Evolutionary conservation across 768 basidiomycete genomes (phyloP).

Genomic region (Pleurotus eryngii): DNA sequence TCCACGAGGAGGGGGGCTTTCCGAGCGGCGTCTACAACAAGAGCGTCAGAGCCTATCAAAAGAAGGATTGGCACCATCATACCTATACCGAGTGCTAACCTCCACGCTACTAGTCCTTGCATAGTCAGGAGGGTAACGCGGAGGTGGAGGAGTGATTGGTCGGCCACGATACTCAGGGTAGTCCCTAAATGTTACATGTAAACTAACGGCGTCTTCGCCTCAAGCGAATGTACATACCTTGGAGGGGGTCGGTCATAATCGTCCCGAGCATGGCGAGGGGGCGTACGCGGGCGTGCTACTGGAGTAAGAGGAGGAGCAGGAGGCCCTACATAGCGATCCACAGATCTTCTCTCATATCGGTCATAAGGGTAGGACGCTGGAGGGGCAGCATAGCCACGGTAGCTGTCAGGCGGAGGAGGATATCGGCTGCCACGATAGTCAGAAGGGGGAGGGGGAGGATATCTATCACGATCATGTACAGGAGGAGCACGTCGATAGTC

Average conservation of each 20-base stretch:
- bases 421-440: slow-evolving; percentile 56
- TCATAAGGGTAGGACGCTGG: slow-evolving; percentile 56
- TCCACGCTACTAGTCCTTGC: slow-evolving; percentile 43
- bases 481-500: slow-evolving; percentile 56
- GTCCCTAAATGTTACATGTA: too few species aligned
- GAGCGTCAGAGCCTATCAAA: background rate
- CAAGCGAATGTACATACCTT: slow-evolving; percentile 39
- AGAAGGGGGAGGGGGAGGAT: slow-evolving; percentile 44
- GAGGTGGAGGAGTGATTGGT: slow-evolving; percentile 49
- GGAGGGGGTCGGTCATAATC: slow-evolving; percentile 57
- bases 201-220: too few species aligned
- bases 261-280: slow-evolving; percentile 48
- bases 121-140: slow-evolving; percentile 47
- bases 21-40: slow-evolving; percentile 60
- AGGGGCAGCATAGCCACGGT: slow-evolving; percentile 50
- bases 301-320: slow-evolving; percentile 39
- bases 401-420: slow-evolving; percentile 49
- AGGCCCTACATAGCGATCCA: slow-evolving; percentile 42
- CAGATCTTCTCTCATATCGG: slow-evolving; percentile 55
- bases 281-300: slow-evolving; percentile 51
- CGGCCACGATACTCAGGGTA: slow-evolving; percentile 46
- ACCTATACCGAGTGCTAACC: slow-evolving; percentile 45
- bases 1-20: slow-evolving; percentile 58
- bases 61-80: slow-evolving; percentile 17
- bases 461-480: slow-evolving; percentile 47